Percentiles rank a stretch among this genome's conserved stretches.
These are phyloP conservation scores for Mycena vulgaris DNA, from an alignment of 768 basidiomycete genomes.

Conservation along the genomic window DNA sequence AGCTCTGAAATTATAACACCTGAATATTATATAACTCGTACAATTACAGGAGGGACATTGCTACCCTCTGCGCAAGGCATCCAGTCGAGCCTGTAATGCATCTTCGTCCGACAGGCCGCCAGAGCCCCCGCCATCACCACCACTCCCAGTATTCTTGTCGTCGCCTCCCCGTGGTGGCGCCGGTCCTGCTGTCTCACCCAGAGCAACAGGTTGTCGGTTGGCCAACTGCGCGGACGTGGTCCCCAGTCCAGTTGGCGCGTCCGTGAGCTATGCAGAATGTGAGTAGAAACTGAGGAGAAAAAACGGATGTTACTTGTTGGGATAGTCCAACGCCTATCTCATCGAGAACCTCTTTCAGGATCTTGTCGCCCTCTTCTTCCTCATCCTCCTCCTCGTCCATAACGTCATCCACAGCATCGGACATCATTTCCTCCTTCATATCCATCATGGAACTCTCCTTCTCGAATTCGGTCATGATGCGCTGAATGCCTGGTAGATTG, in stretches of 20 bases:
- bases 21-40: conserved; percentile 19
- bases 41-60: conserved; percentile 2
- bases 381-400: conserved; percentile 98
- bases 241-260: conserved; percentile 82
- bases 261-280: conserved; percentile 74
- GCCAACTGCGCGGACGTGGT: conserved; percentile 71
- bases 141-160: conserved; percentile 51
- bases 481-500: conserved; percentile 94
- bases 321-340: conserved; percentile 95
- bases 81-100: conserved; percentile 92
- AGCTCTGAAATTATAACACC: conserved; percentile 65
- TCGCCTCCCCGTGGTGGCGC: conserved; percentile 47
- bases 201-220: conserved; percentile 84
- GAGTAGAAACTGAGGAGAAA: conserved; percentile 30
- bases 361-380: conserved; percentile 96
- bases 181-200: conserved; percentile 77
- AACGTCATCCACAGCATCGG: conserved; percentile 96
- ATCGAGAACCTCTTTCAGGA: conserved; percentile 95
- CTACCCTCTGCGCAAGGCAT: conserved; percentile 85
- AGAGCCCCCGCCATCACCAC: conserved; percentile 58
- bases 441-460: conserved; percentile 98
- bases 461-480: conserved; percentile 99
- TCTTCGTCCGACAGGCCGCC: conserved; percentile 82
- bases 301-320: conserved; percentile 73
- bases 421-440: conserved; percentile 99